Base-by-base conservation (phyloP, 148 eudicot genomes). In the Cornus suecica region DNA sequence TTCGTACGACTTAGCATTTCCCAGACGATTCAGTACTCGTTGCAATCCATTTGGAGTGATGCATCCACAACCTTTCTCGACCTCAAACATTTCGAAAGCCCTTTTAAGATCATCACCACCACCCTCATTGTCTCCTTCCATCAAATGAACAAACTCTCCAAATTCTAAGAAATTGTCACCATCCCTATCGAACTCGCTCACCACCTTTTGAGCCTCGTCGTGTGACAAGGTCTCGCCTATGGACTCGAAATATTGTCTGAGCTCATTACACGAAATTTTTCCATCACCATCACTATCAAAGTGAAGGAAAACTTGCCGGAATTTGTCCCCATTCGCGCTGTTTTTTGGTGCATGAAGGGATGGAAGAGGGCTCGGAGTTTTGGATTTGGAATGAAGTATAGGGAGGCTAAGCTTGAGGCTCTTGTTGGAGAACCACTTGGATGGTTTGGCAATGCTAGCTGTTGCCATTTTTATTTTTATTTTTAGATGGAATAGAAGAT, bases 31-130 rank as follows among this genome's bases (percentile, higher is more conserved):
- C 16, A 90, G 71, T n/a, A 85, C 87, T 70, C 74, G 71, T 58
- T 88, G 89, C 72, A 90, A 76, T 15, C 94, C 87, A 23, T 69
- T 85, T 20, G 91, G 88, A 13, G 91, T 90, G 31, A 90, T 90
- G 81, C 86, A 78, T 0, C 90, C 91, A 1, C 77, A 69, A 0
- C 91, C 94, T 29, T 88, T 88, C 45, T 85, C 87, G 37, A 77
- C 78, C 86, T 86, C 94, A 62, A 86, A 88, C 90, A 80, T 81
- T 78, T 86, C 90, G 26, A 88, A 88, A n/a, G 87, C 90, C 80
- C 76, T 84, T 86, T 73, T 84, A 51, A 88, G 29, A 64, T 86
- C 86, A 26, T 80, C 84, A 11, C 76, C 88, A 2, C n/a, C 81
- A 1, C 5, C 71, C 58, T 51, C 61, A 4, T 22, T 62, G 3